phyloP scores from a whole-genome alignment of 2,329 filamentous ascomycete species.

The Fusarium tuaranense region DNA sequence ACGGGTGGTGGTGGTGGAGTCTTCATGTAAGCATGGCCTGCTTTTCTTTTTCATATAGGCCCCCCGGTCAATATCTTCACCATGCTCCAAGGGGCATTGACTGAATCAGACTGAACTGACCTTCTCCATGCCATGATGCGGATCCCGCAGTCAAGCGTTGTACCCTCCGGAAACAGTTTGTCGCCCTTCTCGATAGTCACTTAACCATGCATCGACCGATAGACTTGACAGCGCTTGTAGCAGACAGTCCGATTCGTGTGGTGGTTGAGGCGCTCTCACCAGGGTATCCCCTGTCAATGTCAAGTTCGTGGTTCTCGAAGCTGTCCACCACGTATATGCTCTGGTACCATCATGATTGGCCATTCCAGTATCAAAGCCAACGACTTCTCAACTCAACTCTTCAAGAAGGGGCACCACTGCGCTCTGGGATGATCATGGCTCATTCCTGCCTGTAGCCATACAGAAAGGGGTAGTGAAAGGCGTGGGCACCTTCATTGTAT shows the following conservation, averaged over 20 bases:
- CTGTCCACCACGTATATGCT: neutral
- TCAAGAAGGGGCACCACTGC: neutral
- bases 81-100: neutral
- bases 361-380: neutral
- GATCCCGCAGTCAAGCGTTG: neutral
- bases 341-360: neutral
- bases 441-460: neutral
- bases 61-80: constrained; percentile 26
- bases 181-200: neutral
- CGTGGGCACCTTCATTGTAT: neutral
- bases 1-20: constrained; percentile 28
- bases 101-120: neutral
- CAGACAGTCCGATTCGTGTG: neutral
- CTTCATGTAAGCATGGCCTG: constrained; percentile 38
- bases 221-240: neutral
- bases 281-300: constrained; percentile 5
- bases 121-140: neutral
- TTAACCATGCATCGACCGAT: neutral
- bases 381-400: neutral
- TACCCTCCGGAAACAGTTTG: neutral
- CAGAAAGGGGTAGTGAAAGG: neutral
- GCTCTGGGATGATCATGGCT: neutral
- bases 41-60: constrained; percentile 33
- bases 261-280: neutral
- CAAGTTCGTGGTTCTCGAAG: neutral